Evolutionary conservation across 75 land plant genomes (phyloP).

Genomic region (Cryptomeria japonica): DNA sequence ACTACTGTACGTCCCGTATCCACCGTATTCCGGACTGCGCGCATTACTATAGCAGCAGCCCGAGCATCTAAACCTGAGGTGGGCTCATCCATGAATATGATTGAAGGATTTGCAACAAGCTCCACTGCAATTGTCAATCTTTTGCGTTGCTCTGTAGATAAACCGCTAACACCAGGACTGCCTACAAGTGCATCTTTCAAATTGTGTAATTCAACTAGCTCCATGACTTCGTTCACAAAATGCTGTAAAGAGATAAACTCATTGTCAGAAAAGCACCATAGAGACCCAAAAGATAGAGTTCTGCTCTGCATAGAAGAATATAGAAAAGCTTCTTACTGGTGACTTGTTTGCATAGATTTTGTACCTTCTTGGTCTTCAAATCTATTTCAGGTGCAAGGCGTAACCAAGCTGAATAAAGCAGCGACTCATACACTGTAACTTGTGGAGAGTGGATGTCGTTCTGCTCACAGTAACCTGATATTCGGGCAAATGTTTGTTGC

Average conservation of each 20-base stretch:
- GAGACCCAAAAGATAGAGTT: not conserved
- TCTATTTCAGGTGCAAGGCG: constrained; percentile 50
- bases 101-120: constrained; percentile 47
- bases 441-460: constrained; percentile 79
- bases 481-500: constrained; percentile 73
- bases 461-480: constrained; percentile 77
- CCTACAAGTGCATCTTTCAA: constrained; percentile 66
- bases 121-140: constrained; percentile 65
- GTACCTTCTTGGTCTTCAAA: constrained; percentile 47
- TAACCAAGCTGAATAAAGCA: constrained; percentile 67
- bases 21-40: constrained; percentile 22
- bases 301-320: not conserved
- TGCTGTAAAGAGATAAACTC: constrained; percentile 31
- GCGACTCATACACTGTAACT: constrained; percentile 69
- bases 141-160: constrained; percentile 79
- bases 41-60: constrained; percentile 28
- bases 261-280: not conserved
- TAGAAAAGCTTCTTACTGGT: not conserved
- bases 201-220: constrained; percentile 62
- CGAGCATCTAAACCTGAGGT: constrained; percentile 30
- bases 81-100: constrained; percentile 22
- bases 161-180: constrained; percentile 73
- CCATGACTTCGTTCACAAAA: constrained; percentile 86
- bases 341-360: not conserved
- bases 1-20: constrained; percentile 71